Evolutionary conservation across 2,329 filamentous ascomycete genomes (phyloP), one percentile per base, ranked within the genome.

Genomic region (Paraphaeosphaeria sporulosa): DNA sequence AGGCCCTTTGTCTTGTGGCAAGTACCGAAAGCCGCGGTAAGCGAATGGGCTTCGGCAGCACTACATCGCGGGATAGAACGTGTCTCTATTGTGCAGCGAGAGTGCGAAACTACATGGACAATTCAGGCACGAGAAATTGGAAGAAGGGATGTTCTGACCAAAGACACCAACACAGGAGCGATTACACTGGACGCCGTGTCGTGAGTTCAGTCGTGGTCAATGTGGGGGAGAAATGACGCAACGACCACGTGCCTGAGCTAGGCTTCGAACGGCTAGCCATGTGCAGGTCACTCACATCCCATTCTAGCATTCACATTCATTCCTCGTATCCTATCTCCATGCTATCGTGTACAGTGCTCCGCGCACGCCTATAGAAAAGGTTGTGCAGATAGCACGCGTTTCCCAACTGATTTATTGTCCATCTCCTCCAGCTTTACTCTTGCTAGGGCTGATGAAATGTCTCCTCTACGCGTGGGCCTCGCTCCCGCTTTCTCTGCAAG

Each of bases 21-120:
- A 25, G 13, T 25, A 19, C 27, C 19, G n/a, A 15, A 23, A 38
- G 36, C 50, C 50, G 50, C 50, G 50, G 50, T 25, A 53, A 42
- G 50, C 50, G 50, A 36, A 38, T 36, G 38, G 36, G 15, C 7
- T 30, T 42, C 50, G 50, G 36, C 36, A 30, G 19, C 48, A 19
- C 48, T 51, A 17, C 17, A 9, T 34, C 10, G 17, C 27, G 17
- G 30, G 17, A 6, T 4, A 15, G 21, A 15, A 30, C 6, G 12
- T 17, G 25, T 30, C 4, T 47, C 23, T n/a, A 7, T 15, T 30
- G 23, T 15, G 3, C 30, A 12, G 30, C 10, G 44, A 27, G 25
- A 47, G 3, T 27, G 23, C 15, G 27, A 15, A 2, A 23, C n/a
- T 34, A 12, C 38, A n/a, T 40, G 17, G 38, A 17, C 38, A 17